phyloP scores from a whole-genome alignment of 257 asterid species.

The Ehretia macrophylla region DNA sequence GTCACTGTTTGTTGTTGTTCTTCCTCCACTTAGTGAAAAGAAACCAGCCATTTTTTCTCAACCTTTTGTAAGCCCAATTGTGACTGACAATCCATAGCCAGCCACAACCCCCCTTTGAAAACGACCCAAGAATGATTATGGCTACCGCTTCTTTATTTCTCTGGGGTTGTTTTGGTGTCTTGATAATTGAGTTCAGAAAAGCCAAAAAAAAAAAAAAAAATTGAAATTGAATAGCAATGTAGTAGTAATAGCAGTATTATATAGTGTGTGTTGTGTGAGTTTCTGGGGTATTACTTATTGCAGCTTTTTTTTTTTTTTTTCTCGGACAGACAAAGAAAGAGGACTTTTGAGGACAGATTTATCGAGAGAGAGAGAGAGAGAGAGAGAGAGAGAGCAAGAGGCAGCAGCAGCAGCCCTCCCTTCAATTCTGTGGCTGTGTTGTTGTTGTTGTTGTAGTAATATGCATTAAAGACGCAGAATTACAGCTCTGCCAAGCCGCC shows the following conservation, averaged over 20 bases:
- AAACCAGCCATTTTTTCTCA: conserved; percentile 62
- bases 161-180: conserved; percentile 19
- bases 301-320: conserved; percentile 30
- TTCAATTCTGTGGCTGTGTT: conserved; percentile 52
- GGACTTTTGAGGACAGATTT: conserved; percentile 27
- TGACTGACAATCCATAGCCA: too few species aligned
- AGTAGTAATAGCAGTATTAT: not conserved
- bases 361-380: conserved; percentile 3
- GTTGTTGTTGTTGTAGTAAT: conserved; percentile 25
- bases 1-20: conserved; percentile 2
- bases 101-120: conserved; percentile 34
- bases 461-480: conserved; percentile 57
- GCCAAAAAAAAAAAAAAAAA: not conserved
- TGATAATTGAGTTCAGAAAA: conserved; percentile 25
- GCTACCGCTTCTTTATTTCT: conserved; percentile 22
- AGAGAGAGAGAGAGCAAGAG: not conserved
- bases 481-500: conserved; percentile 98
- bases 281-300: conserved; percentile 6
- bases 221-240: not conserved
- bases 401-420: not conserved
- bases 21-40: conserved; percentile 72
- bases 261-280: not conserved
- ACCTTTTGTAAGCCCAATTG: conserved; percentile 42
- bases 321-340: conserved; percentile 27
- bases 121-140: conserved; percentile 29